Evolutionary conservation across 1,284 basidiomycete species (phyloP), one percentile per base, ranked within the genome.

Genomic region (Papiliotrema fonsecae): DNA sequence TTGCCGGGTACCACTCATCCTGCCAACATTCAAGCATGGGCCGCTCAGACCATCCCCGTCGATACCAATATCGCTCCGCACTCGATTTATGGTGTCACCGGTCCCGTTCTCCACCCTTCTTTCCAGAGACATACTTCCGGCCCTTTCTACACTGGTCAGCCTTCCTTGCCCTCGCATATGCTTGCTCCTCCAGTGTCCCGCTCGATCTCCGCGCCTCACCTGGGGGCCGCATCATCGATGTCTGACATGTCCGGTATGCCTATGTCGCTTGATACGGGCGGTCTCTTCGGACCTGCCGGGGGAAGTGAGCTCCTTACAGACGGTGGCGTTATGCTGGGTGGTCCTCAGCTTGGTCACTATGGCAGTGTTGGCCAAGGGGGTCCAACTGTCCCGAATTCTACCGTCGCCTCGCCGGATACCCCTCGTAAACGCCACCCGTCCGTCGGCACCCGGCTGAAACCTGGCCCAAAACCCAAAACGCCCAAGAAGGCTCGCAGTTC

Each of bases 381-480:
- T n/a, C n/a, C n/a, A 13, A 5, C 16, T 32, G 30, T 42, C 24
- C 14, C 26, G 10, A 4, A 28, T 13, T 32, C 16, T n/a, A 11
- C 30, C 7, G 16, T 19, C 32, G 31, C 31, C 7, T 49, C 47
- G n/a, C 55, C 55, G 6, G 58, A 56, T 18, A 56, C 53, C 21
- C 60, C 54, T n/a, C 47, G 51, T 21, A 53, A 54, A 42, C 43
- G 56, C 40, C 58, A 58, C 42, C 65, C 65, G 35, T 54, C 56
- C 1, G 54, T 67, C 25, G 65, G 62, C 7, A 62, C 60, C 35
- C 55, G 56, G 13, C 37, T 68, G 10, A 54, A 58, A 43, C 65
- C 65, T 4, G 65, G 65, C 21, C 65, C 65, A 1, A 67, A 65
- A 37, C 46, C 55, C 40, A 60, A 59, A 42, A 60, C 61, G 14